Percentiles rank a stretch among this genome's conserved stretches.
phyloP scores from a whole-genome alignment of 2,329 filamentous ascomycete genomes.

The Talaromyces verruculosus region DNA sequence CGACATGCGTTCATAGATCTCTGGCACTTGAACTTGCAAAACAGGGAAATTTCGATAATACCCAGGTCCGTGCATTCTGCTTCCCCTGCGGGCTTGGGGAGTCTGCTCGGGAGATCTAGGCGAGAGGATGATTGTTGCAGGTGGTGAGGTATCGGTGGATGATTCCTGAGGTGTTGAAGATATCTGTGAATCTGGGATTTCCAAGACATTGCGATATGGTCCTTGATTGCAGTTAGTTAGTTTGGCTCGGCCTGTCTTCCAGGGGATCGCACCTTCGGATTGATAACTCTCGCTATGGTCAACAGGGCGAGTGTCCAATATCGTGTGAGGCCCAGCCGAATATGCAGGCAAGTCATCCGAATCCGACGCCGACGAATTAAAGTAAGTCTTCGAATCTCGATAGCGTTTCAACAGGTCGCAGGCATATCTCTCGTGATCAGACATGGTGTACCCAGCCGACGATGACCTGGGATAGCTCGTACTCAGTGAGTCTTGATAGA shows the following conservation, averaged over 20 bases:
- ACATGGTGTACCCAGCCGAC: not conserved
- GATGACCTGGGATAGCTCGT: constrained; percentile 9
- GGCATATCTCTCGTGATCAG: not conserved
- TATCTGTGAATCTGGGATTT: not conserved
- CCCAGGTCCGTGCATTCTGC: not conserved
- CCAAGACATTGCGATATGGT: not conserved
- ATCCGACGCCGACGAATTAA: not conserved
- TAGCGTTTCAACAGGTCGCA: not conserved
- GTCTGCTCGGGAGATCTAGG: not conserved
- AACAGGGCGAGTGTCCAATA: not conserved
- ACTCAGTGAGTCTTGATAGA: not conserved
- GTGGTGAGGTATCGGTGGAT: not conserved
- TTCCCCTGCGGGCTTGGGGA: not conserved
- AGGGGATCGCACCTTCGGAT: not conserved
- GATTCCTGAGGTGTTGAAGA: not conserved
- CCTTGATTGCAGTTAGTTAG: not conserved
- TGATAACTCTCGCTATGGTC: not conserved
- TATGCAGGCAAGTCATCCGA: not conserved
- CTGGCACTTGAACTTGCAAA: not conserved
- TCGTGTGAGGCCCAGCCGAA: not conserved
- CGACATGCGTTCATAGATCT: not conserved
- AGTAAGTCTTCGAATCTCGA: constrained; percentile 1
- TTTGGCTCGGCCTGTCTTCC: not conserved
- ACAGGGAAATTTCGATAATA: not conserved
- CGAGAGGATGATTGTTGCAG: not conserved